Conservation (phyloP, 345 rosid genomes). For the Nephelium lappaceum region DNA sequence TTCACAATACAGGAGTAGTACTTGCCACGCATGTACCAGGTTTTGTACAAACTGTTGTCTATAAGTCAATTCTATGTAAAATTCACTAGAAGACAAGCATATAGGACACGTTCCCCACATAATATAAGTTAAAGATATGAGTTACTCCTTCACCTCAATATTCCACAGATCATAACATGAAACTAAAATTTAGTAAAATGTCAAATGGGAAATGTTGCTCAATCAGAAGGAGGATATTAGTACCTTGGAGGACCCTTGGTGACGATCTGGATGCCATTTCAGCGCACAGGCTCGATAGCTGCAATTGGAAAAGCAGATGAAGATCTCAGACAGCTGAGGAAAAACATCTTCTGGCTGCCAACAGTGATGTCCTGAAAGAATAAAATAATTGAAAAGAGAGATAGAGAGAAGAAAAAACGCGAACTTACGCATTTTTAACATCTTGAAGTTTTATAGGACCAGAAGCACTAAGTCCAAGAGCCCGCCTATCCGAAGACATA, state of each 20-base stretch:
- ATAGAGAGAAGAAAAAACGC: background rate
- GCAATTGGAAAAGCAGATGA: conserved; percentile 14
- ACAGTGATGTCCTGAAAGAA: background rate
- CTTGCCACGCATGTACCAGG: background rate
- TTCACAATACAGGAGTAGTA: background rate
- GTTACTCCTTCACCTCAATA: background rate
- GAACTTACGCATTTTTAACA: conserved; percentile 82
- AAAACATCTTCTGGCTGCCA: background rate
- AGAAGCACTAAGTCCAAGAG: conserved; percentile 72
- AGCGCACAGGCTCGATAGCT: conserved; percentile 86
- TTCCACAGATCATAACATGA: background rate
- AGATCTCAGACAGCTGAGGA: background rate
- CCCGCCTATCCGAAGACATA: conserved; percentile 63
- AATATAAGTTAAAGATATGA: background rate
- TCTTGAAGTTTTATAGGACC: conserved; percentile 82
- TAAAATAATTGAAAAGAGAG: background rate
- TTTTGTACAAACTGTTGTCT: background rate
- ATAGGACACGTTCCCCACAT: background rate
- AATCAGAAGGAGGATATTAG: background rate
- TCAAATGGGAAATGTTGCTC: background rate
- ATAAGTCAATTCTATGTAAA: background rate
- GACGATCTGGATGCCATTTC: conserved; percentile 98
- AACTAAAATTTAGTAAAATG: background rate
- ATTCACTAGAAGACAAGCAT: background rate
- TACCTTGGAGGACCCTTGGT: conserved; percentile 83